phyloP scores from a whole-genome alignment of 208 protist species.

The Trichomonas tenax region DNA sequence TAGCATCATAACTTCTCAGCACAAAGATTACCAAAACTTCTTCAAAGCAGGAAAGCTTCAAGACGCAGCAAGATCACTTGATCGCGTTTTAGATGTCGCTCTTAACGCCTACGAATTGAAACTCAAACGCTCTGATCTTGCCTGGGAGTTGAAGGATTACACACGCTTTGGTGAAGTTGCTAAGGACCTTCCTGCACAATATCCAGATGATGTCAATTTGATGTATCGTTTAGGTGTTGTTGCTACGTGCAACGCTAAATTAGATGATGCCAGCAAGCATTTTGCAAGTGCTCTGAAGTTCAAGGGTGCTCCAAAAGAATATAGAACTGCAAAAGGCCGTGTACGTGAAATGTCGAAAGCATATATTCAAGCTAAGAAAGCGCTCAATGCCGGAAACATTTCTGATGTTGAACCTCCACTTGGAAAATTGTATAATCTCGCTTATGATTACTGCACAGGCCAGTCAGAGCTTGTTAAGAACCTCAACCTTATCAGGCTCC shows the following conservation, averaged over 20 bases:
- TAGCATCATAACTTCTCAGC: too few species aligned
- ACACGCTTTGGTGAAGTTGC: background rate
- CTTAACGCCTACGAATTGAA: background rate
- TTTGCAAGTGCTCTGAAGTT: background rate
- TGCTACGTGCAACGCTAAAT: background rate
- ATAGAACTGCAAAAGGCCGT: background rate
- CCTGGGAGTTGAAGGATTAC: background rate
- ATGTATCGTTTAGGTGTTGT: background rate
- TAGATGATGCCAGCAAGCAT: background rate
- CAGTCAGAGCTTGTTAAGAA: background rate
- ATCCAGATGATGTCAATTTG: background rate
- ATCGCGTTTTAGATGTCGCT: background rate
- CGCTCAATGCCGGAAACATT: background rate
- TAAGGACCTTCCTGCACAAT: background rate
- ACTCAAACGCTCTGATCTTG: background rate
- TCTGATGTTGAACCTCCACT: background rate
- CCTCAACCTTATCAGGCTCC: background rate
- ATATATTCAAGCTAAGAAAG: background rate
- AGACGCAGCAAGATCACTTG: background rate
- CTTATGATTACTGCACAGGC: background rate
- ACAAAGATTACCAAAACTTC: background rate
- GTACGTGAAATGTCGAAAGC: background rate
- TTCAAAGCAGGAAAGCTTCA: background rate
- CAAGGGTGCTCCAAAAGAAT: background rate
- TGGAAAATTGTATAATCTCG: too few species aligned